Base-by-base conservation (phyloP, 2,329 filamentous ascomycete genomes). In the Nannizziopsis barbatae region DNA sequence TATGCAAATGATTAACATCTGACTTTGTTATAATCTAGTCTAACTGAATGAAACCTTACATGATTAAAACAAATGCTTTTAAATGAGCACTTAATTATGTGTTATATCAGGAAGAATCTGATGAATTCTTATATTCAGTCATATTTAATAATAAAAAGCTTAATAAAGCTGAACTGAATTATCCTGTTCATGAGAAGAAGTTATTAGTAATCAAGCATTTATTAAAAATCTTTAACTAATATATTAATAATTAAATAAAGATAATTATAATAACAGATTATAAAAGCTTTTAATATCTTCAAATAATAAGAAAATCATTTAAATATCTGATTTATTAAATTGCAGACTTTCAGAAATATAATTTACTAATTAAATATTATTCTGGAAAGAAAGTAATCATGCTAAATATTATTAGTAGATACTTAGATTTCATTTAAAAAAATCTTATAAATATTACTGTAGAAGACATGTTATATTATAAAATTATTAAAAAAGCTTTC, bases 21-120 rank as follows among this genome's bases (percentile, higher is more conserved):
- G n/a, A 42, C 14, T 42, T n/a, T 30, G 40, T 42, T 8, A 42
- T 17, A 30, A 42, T 42, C 31, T n/a, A 42, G 20, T n/a, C n/a
- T 5, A n/a, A 42, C 14, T 17, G 10, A 30, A 42, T 7, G 9
- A 42, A 42, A 15, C 7, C 18, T 30, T 42, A 42, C 14, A 32
- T 42, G 5, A 42, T 42, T n/a, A 30, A 42, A 17, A 42, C 40
- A 30, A n/a, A 42, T 31, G 20, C 14, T 11, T 42, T 31, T 3
- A n/a, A 42, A 15, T 42, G 20, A 31, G 18, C 18, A 6, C 6
- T 42, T 32, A 17, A 17, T 17, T 30, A n/a, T 15, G 14, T n/a
- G 6, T n/a, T 42, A 15, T 42, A 42, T 42, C 20, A 42, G 14
- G 5, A 30, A n/a, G 15, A n/a, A 31, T 10, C 27, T 9, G 31